These are phyloP conservation scores for Hanseniaspora nectarophila DNA, from an alignment of 805 yeast species.

Conservation along the genomic window DNA sequence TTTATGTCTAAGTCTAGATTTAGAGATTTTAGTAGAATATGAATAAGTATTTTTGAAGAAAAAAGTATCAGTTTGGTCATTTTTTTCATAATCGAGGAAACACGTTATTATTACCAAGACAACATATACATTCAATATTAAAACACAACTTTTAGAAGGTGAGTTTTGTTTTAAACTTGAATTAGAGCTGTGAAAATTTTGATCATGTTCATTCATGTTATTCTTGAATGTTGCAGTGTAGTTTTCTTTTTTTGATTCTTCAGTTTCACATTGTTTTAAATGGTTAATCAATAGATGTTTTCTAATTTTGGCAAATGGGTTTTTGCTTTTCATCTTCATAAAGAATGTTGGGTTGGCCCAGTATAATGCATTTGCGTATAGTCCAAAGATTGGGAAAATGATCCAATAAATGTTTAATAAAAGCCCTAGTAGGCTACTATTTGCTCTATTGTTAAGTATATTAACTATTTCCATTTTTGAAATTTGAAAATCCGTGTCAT, in stretches of 20 bases:
- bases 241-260: background rate
- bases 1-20: slow-evolving; percentile 15
- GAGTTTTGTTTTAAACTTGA: background rate
- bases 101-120: slow-evolving; percentile 14
- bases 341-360: slow-evolving; percentile 30
- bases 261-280: slow-evolving; percentile 16
- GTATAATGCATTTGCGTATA: slow-evolving; percentile 23
- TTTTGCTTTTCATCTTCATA: slow-evolving; percentile 19
- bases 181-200: background rate
- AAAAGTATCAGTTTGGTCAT: background rate
- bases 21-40: slow-evolving; percentile 18
- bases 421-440: slow-evolving; percentile 26
- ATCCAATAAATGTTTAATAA: slow-evolving; percentile 29
- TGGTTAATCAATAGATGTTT: slow-evolving; percentile 29
- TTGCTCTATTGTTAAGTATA: slow-evolving; percentile 24
- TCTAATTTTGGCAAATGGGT: slow-evolving; percentile 24
- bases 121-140: slow-evolving; percentile 15
- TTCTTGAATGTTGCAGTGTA: background rate
- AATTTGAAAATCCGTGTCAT: slow-evolving; percentile 20
- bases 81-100: background rate
- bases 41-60: slow-evolving; percentile 14
- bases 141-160: background rate
- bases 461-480: slow-evolving; percentile 25
- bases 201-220: background rate
- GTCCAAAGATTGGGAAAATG: slow-evolving; percentile 21